These are phyloP conservation scores for Flaveria bidentis DNA, from an alignment of 129 eudicot genomes.

Conservation along the genomic window DNA sequence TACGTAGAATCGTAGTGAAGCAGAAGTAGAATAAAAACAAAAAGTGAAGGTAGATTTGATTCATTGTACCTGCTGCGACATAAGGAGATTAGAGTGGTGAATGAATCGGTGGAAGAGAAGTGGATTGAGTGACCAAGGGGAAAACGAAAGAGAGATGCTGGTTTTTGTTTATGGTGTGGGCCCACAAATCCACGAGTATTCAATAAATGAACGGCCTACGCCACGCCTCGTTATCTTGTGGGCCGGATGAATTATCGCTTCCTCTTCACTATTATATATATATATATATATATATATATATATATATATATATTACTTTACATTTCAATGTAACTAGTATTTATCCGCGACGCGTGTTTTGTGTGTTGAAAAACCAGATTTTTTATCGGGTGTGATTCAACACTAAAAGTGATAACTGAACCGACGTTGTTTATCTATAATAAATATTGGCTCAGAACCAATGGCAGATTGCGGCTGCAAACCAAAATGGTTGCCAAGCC, in stretches of 20 bases:
- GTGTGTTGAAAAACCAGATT: too few relatives aligned
- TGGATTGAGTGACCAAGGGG: conserved; percentile 3
- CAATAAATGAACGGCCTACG: conserved; percentile 38
- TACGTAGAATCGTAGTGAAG: not conserved
- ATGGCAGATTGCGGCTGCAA: too few relatives aligned
- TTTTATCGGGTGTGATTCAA: too few relatives aligned
- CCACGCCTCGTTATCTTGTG: not conserved
- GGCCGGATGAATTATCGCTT: not conserved
- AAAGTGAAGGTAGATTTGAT: not conserved
- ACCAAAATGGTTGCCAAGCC: too few relatives aligned
- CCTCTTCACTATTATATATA: too few relatives aligned
- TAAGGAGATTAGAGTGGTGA: conserved; percentile 13
- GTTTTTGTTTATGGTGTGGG: conserved; percentile 35
- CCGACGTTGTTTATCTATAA: too few relatives aligned
- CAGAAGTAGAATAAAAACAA: not conserved
- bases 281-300: too few relatives aligned
- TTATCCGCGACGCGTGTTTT: too few relatives aligned
- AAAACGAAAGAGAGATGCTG: conserved; percentile 11
- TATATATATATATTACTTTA: too few relatives aligned
- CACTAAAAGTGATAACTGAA: too few relatives aligned
- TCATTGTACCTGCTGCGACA: conserved; percentile 44
- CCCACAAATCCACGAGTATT: conserved; percentile 43
- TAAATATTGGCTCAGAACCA: too few relatives aligned
- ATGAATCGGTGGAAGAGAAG: not conserved
- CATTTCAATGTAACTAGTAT: too few relatives aligned